Base-by-base conservation (phyloP, 768 basidiomycete species). In the Favolaschia claudopus region DNA sequence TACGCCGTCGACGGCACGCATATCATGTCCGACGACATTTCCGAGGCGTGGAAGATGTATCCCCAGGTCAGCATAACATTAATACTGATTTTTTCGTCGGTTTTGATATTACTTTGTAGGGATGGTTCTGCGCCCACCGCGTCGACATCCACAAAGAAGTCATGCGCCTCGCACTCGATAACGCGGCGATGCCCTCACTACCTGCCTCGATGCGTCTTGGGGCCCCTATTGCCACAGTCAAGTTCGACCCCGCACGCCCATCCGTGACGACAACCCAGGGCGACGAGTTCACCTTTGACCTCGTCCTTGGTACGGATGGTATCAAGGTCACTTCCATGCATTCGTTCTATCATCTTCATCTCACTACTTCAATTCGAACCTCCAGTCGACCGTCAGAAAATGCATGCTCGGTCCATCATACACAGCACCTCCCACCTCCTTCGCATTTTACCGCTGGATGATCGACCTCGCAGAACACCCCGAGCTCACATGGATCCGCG, bases 361-460 rank as follows among this genome's bases (percentile, higher is more conserved):
- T 20, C 20, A 29, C 27, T 47, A 8, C 2, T 15, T 9, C 14
- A 22, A 32, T n/a, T n/a, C n/a, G n/a, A n/a, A n/a, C n/a, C n/a
- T n/a, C 36, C 33, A 54, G 44, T 55, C 52, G n/a, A 34, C 44
- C 43, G 44, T 54, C 29, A 53, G 53, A 12, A 55, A 17, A 40
- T 49, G 36, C 31, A 55, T 54, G 52, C 14, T 61, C 52, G 52
- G 54, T 27, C 15, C 45, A 25, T 31, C 48, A 42, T 49, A 48
- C 43, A 44, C 55, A 28, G 54, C 59, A 5, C 59, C 59, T 17
- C 13, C 46, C 4, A 34, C 28, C 32, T 40, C 8, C 14, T 12
- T 56, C 19, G 54, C 22, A 2, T 46, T 55, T 22, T 61, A 61
- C 38, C 59, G 59, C 1, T 61, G 59, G 54, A 55, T 61, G 46